A percentile compares a stretch with the other conserved stretches of the same genome.
Conservation (phyloP, 2,329 filamentous ascomycete genomes). For the Calonectria pauciramosa region DNA sequence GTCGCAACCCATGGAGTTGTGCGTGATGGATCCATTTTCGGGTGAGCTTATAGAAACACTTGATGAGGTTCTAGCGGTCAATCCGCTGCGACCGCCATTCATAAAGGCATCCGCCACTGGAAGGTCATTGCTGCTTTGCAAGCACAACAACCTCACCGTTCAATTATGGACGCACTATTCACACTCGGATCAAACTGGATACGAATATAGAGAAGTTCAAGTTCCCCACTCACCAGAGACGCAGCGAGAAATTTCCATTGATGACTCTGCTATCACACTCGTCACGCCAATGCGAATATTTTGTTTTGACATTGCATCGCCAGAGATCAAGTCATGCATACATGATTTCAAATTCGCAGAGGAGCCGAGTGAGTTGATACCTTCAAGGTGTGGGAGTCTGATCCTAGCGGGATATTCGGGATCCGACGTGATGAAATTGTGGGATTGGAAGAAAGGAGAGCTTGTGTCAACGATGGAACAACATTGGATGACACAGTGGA, state of each 20-base stretch:
- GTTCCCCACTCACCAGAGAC: not conserved
- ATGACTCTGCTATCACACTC: not conserved
- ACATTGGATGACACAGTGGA: conserved; percentile 2
- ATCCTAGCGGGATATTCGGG: not conserved
- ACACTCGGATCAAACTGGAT: not conserved
- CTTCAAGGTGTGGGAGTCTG: not conserved
- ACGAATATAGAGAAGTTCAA: not conserved
- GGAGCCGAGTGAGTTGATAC: not conserved
- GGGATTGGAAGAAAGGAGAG: not conserved
- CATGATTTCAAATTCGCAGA: not conserved
- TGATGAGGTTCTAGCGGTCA: not conserved
- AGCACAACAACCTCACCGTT: not conserved
- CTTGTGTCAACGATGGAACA: not conserved
- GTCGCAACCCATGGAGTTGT: not conserved
- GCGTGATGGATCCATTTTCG: not conserved
- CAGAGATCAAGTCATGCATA: not conserved
- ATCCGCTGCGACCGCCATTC: not conserved
- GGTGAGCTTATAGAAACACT: not conserved
- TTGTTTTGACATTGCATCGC: not conserved
- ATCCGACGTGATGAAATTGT: not conserved
- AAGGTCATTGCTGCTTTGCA: not conserved
- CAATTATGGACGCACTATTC: not conserved
- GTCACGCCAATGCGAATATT: not conserved
- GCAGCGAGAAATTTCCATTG: not conserved
- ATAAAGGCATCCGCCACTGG: not conserved